Evolutionary conservation across 1,284 basidiomycete genomes (phyloP), one percentile per base, ranked within the genome.

Genomic region (Serendipita sp.): DNA sequence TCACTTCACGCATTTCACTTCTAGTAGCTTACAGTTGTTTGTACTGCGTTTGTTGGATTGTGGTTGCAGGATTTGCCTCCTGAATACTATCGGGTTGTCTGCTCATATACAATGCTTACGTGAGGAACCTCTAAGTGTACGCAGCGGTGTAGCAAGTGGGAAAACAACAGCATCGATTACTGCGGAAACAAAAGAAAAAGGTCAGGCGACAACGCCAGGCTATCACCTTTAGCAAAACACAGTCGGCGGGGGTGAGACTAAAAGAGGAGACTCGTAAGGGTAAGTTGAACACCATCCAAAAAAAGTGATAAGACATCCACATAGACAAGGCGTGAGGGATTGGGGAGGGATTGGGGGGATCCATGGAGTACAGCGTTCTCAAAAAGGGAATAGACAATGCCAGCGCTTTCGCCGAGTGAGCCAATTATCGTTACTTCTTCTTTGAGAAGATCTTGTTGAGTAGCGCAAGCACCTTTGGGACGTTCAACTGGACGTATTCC

Each of bases 401-500:
- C 6, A 6, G 38, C 2, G 22, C 22, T 44, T 44, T 44, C 42
- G 12, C n/a, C n/a, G 42, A 12, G 42, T 49, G 45, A 8, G 26
- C 15, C n/a, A n/a, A n/a, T 8, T n/a, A n/a, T 5, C 17, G 13
- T 60, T 49, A 63, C 58, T 66, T 67, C 22, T 88, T 85, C 74
- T 88, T 90, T 44, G 85, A 85, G 70, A 92, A 88, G 67, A 93
- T 88, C 78, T 93, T 93, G 81, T 91, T 93, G 71, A 94, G 78
- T 65, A 97, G 79, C 41, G 84, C 87, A 38, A 99, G 79, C 44
- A 98, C 93, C 73, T 96, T 96, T 2, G 91, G 88, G 22, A 99
- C 95, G 73, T 96, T 94, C 67, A 99, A 77, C 74, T 97, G 93
- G 62, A 99, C 95, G 71, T 99, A 98, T 76, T 98, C 93, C 65